phyloP scores from a whole-genome alignment of 2,329 filamentous ascomycete species.

The Fusarium tuaranense region DNA sequence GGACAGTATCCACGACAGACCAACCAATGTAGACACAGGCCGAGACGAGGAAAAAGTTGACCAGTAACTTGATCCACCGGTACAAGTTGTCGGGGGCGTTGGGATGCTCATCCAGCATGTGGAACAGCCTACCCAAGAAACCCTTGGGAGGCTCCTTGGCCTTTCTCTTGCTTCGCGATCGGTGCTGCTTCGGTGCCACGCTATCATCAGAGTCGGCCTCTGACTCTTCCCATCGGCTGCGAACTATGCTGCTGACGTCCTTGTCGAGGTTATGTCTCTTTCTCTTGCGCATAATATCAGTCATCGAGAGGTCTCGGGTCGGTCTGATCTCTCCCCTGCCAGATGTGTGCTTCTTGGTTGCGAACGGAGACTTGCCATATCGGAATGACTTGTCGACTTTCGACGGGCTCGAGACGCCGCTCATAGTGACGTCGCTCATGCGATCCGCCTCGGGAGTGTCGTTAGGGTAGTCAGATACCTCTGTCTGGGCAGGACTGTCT shows the following conservation, averaged over 20 bases:
- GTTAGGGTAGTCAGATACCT: conserved; percentile 64
- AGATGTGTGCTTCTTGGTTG: conserved; percentile 58
- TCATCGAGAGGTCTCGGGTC: conserved; percentile 52
- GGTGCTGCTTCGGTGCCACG: conserved; percentile 33
- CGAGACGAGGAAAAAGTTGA: conserved; percentile 72
- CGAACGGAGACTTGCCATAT: conserved; percentile 54
- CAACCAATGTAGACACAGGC: conserved; percentile 75
- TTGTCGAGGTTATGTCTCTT: conserved; percentile 64
- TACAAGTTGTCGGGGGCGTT: conserved; percentile 70
- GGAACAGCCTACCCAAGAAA: conserved; percentile 59
- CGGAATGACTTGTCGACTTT: conserved; percentile 60
- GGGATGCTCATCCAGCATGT: conserved; percentile 67
- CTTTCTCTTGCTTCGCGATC: conserved; percentile 41
- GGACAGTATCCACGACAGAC: conserved; percentile 76
- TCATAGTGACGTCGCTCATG: conserved; percentile 57
- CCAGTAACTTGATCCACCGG: conserved; percentile 68
- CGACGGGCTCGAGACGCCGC: conserved; percentile 58
- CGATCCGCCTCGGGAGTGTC: conserved; percentile 66
- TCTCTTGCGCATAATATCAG: conserved; percentile 65
- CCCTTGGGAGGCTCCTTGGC: conserved; percentile 37
- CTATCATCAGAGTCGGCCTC: conserved; percentile 62
- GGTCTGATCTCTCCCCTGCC: conserved; percentile 75
- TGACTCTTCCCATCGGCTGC: conserved; percentile 59
- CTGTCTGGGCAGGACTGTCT: conserved; percentile 70
- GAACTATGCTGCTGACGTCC: conserved; percentile 64